Evolutionary conservation across 352 stramenopile species (phyloP).

Genomic region (Peronospora farinosa): DNA sequence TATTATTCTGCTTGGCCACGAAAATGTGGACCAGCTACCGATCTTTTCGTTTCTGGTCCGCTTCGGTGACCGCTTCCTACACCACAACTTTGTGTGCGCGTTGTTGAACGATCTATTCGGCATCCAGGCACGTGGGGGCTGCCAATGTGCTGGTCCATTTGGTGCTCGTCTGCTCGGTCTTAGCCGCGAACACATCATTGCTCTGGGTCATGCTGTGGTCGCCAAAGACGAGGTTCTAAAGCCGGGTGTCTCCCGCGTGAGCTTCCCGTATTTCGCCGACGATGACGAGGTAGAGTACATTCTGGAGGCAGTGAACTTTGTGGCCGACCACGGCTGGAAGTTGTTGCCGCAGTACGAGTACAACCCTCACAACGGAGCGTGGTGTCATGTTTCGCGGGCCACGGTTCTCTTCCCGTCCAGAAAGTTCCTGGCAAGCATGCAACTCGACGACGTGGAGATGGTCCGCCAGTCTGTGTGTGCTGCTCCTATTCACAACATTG

Average conservation of each 20-base stretch:
- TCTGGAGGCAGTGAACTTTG: conserved; percentile 87
- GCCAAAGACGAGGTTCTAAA: conserved; percentile 90
- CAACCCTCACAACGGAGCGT: conserved; percentile 92
- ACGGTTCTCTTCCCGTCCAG: conserved; percentile 13
- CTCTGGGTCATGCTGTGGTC: conserved; percentile 84
- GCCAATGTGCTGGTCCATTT: conserved; percentile 91
- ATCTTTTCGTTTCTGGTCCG: conserved; percentile 94
- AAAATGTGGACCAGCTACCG: conserved; percentile 59
- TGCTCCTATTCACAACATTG: conserved; percentile 18
- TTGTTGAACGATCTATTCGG: conserved; percentile 98
- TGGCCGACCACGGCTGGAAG: conserved; percentile 88
- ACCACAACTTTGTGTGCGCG: conserved; percentile 98
- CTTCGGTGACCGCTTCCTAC: conserved; percentile 86
- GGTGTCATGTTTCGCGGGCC: conserved; percentile 53
- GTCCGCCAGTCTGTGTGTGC: conserved; percentile 18
- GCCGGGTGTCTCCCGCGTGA: conserved; percentile 92
- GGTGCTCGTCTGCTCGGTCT: conserved; percentile 90
- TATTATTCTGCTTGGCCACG: conserved; percentile 85
- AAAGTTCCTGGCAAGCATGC: conserved; percentile 27
- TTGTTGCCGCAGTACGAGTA: conserved; percentile 93
- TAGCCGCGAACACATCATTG: conserved; percentile 49
- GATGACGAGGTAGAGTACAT: conserved; percentile 91
- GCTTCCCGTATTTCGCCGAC: conserved; percentile 85
- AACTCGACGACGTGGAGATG: conserved; percentile 24
- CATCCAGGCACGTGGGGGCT: conserved; percentile 67